Base-by-base conservation (phyloP, 2,329 filamentous ascomycete genomes). In the Fusarium tupiense region DNA sequence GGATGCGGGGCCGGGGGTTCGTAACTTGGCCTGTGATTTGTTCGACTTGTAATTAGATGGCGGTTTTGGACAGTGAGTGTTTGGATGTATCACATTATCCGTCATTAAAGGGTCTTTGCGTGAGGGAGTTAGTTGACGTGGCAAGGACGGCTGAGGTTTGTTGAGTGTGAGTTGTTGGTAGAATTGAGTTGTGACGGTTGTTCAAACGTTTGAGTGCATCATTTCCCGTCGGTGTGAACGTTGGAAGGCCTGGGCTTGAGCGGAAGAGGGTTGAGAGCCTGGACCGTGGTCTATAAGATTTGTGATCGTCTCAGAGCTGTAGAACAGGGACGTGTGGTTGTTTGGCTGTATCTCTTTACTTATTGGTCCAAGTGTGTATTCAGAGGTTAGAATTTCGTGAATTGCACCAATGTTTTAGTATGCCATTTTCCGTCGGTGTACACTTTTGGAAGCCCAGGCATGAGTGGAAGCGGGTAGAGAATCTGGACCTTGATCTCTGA, bases 71-170 rank as follows among this genome's bases (percentile, higher is more conserved):
- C 17, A 2, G 31, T 13, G 24, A n/a, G 14, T 24, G 43, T 52
- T 52, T 60, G 56, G 0, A 50, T 59, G 41, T 49, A 50, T 50
- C 41, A 59, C 11, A 37, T 43, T 29, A 49, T 35, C 31, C 24
- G 41, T 59, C 24, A 29, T 54, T 54, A n/a, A 26, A 52, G 31
- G 49, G n/a, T 24, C 17, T 52, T 35, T 52, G n/a, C 31, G 49
- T 14, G 19, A 35, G n/a, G 31, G 16, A 24, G 31, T 52, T 40
- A 31, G 52, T 26, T 54, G 35, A n/a, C 24, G 52, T 38, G 19
- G 24, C 24, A 12, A 26, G n/a, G 52, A 22, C 19, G 52, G 52
- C 20, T 19, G 35, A 54, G 35, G 10, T 6, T 19, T 17, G 14
- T 29, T 35, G 31, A 47, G n/a, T 22, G 7, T 5, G 54, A 41